phyloP scores from a whole-genome alignment of 1,139 yeast genomes.

The Yamadazyma sp. region DNA sequence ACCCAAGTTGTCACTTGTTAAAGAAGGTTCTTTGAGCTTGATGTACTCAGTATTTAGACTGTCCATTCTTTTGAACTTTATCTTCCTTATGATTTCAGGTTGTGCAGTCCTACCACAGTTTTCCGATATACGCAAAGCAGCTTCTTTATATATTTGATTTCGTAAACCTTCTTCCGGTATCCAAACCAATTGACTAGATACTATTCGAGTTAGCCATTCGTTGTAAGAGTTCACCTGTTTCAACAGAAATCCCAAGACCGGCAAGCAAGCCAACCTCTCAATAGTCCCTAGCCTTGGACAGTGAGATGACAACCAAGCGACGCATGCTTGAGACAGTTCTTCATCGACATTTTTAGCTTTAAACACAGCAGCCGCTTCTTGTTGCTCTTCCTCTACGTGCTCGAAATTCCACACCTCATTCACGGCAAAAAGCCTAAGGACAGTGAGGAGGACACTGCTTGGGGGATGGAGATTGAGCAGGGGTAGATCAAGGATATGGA shows the following conservation, averaged over 20 bases:
- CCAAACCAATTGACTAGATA: constrained; percentile 60
- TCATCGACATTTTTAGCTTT: constrained; percentile 20
- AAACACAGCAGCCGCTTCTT: constrained; percentile 13
- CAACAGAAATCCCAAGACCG: constrained; percentile 27
- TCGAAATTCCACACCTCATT: constrained; percentile 57
- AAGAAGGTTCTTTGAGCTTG: constrained; percentile 71
- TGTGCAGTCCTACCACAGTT: constrained; percentile 86
- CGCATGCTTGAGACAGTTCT: constrained; percentile 21
- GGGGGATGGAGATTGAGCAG: constrained; percentile 49
- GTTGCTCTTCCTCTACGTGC: constrained; percentile 14
- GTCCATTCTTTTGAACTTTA: constrained; percentile 33
- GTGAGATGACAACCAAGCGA: constrained; percentile 40
- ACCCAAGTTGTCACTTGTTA: constrained; percentile 85
- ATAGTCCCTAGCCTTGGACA: constrained; percentile 34
- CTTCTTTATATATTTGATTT: constrained; percentile 49
- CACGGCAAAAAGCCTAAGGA: constrained; percentile 53
- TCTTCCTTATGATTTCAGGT: constrained; percentile 63
- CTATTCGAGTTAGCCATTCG: constrained; percentile 64
- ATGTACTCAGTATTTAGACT: constrained; percentile 27
- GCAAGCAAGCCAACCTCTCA: constrained; percentile 24
- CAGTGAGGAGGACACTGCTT: constrained; percentile 37
- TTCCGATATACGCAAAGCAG: constrained; percentile 71
- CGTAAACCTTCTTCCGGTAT: constrained; percentile 29
- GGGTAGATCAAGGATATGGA: constrained; percentile 73
- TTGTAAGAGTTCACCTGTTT: constrained; percentile 31